Evolutionary conservation across 2,329 filamentous ascomycete genomes (phyloP).

Genomic region (Cryphonectria naterciae): DNA sequence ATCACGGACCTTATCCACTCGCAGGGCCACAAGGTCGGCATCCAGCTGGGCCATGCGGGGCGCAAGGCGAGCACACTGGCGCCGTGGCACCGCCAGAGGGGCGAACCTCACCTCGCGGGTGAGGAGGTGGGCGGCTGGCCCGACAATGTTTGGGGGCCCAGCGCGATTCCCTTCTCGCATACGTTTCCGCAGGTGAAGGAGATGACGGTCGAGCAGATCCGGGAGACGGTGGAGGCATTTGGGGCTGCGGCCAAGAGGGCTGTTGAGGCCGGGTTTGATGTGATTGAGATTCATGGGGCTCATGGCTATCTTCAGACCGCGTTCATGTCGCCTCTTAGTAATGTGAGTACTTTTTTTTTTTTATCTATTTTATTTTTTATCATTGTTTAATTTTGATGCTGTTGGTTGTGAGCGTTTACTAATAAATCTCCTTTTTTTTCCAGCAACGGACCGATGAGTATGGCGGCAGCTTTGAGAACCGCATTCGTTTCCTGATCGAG

Average conservation of each 20-base stretch:
- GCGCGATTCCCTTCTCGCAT: constrained; percentile 61
- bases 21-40: constrained; percentile 75
- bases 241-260: constrained; percentile 62
- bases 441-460: constrained; percentile 65
- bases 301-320: constrained; percentile 70
- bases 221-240: constrained; percentile 65
- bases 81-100: constrained; percentile 65
- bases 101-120: constrained; percentile 55
- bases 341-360: constrained; percentile 42
- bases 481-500: constrained; percentile 63
- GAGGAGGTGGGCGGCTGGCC: constrained; percentile 61
- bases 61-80: constrained; percentile 64
- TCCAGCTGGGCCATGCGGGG: constrained; percentile 84
- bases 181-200: constrained; percentile 66
- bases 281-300: constrained; percentile 69
- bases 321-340: constrained; percentile 65
- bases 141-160: constrained; percentile 56
- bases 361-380: neutral
- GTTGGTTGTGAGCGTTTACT: too few species aligned
- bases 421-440: too few species aligned
- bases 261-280: constrained; percentile 72
- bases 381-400: neutral
- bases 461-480: constrained; percentile 68
- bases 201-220: constrained; percentile 71
- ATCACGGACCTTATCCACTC: constrained; percentile 80